Evolutionary conservation across 108 stramenopile genomes (phyloP), one percentile per base, ranked within the genome.

Genomic region (Skeletonema marinoi): DNA sequence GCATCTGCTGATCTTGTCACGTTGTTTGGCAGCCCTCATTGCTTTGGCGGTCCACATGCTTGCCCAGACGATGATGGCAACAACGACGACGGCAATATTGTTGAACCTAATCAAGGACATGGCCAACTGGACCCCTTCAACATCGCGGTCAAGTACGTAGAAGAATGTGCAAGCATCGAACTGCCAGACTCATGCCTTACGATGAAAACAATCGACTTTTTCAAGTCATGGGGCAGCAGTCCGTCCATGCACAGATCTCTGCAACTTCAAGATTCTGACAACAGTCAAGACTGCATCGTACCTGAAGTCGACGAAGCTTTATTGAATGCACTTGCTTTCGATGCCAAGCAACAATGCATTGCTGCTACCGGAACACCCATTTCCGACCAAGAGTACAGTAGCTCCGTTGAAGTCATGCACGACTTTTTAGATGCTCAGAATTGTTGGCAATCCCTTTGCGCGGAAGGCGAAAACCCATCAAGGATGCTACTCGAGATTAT

Each of bases 391-490:
- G 81, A 82, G 68, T 64, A 68, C 46, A 74, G 66, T 46, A 42
- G 54, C 17, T 75, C 65, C 8, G 33, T 64, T 4, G 19, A 14
- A 7, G 32, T 46, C 14, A 71, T 82, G 13, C 14, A 31, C 32
- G 60, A 32, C 12, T 71, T 82, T 11, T 62, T 74, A 30, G 66
- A 70, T n/a, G 68, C 81, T 19, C 65, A 72, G n/a, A 50, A 32
- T 7, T 82, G 81, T 32, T 82, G 81, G 81, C 50, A 41, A 6
- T 35, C 58, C 11, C 74, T 82, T 44, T 82, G 81, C 66, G 81
- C 60, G 48, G 48, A 36, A 61, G 54, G n/a, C 2, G 32, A n/a
- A 19, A 64, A 50, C 41, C 74, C 64, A 13, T 71, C 70, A 41
- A 59, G 60, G 19, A 66, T 36, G 19, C 58, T 75, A 10, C 11